phyloP scores from a whole-genome alignment of 371 early-diverging fungal species.

The Apophysomyces elegans region DNA sequence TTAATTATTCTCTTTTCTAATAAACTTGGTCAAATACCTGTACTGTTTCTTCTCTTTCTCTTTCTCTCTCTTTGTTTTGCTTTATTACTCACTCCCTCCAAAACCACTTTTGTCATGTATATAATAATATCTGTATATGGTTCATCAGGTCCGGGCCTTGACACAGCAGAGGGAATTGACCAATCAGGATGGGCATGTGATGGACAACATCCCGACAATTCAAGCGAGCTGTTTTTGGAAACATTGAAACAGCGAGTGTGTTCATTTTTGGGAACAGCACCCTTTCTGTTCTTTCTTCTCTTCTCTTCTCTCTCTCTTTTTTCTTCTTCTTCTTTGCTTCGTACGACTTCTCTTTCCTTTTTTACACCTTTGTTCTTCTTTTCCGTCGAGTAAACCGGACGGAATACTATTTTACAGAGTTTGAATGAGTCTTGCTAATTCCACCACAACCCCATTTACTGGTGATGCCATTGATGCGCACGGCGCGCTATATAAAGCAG shows the following conservation, averaged over 20 bases:
- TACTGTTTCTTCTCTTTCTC: too few relatives aligned
- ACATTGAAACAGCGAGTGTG: slow-evolving; percentile 2
- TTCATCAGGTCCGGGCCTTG: slow-evolving; percentile 7
- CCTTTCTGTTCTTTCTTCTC: slow-evolving; percentile 12
- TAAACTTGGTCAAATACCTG: too few relatives aligned
- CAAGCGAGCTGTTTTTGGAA: slow-evolving; percentile 16
- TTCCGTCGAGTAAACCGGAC: not conserved
- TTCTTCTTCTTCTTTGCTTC: not conserved
- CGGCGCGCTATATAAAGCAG: slow-evolving; percentile 71
- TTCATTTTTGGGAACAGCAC: slow-evolving; percentile 1
- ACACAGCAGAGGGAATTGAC: not conserved
- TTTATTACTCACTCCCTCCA: not conserved
- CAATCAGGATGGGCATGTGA: slow-evolving; percentile 7
- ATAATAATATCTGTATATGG: too few relatives aligned
- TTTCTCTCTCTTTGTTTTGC: not conserved
- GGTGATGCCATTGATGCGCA: slow-evolving; percentile 32
- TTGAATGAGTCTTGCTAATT: slow-evolving; percentile 12
- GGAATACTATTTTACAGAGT: not conserved
- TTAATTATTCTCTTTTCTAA: too few relatives aligned
- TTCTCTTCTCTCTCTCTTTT: slow-evolving; percentile 18
- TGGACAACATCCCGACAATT: slow-evolving; percentile 16
- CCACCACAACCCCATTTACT: slow-evolving; percentile 37
- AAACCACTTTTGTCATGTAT: too few relatives aligned
- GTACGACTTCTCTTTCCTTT: not conserved
- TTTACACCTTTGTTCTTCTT: not conserved